These are phyloP conservation scores for Calcarisporium arbuscula DNA, from an alignment of 2,329 filamentous ascomycete species.

Conservation along the genomic window DNA sequence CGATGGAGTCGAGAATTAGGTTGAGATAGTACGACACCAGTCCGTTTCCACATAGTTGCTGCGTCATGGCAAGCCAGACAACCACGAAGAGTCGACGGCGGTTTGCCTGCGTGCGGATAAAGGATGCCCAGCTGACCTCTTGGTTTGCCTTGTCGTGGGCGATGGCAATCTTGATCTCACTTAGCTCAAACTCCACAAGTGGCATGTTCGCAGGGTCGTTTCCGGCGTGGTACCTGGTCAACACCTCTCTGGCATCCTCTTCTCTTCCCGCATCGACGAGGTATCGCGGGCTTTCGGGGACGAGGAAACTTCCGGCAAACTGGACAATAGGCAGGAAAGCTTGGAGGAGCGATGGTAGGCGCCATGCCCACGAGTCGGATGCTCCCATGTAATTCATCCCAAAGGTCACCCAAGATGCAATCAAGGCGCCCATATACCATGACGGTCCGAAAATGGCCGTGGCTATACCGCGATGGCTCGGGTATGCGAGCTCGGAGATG, in stretches of 20 bases:
- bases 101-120: conserved; percentile 2
- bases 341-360: conserved; percentile 18
- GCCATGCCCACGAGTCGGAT: conserved; percentile 15
- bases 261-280: conserved; percentile 23
- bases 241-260: conserved; percentile 27
- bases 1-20: conserved; percentile 4
- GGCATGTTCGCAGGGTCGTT: conserved; percentile 7
- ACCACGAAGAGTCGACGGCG: conserved; percentile 5
- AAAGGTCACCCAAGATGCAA: conserved; percentile 1
- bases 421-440: conserved; percentile 2
- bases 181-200: conserved; percentile 4
- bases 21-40: conserved; percentile 4
- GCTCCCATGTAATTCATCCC: conserved; percentile 8
- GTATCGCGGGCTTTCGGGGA: conserved; percentile 27
- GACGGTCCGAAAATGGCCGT: background rate
- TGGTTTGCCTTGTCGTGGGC: conserved; percentile 1
- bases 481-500: background rate
- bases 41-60: conserved; percentile 2
- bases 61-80: conserved; percentile 4
- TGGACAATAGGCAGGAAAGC: conserved; percentile 11
- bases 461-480: background rate
- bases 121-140: conserved; percentile 23
- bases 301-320: conserved; percentile 23
- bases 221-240: conserved; percentile 12
- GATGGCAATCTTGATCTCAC: background rate